Evolutionary conservation across 192 early-diverging fungal species (phyloP).

Genomic region (Borealophlyctis nickersoniae): DNA sequence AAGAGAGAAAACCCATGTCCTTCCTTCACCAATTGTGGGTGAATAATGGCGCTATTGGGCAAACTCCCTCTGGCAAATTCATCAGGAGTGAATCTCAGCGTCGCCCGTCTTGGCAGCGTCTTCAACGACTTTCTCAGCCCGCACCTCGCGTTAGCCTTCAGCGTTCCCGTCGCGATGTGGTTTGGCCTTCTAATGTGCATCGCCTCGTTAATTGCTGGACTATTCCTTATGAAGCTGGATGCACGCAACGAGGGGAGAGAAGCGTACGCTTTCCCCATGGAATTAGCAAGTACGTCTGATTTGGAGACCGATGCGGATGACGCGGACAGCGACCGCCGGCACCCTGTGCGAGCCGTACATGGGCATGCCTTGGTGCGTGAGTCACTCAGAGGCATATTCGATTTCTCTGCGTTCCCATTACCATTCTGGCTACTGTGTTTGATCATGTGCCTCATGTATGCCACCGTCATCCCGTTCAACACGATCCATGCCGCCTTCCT

Average conservation of each 20-base stretch:
- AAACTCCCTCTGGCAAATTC: too few species aligned
- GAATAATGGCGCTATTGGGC: too few species aligned
- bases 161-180: constrained; percentile 50
- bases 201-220: constrained; percentile 38
- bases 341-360: background rate
- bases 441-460: constrained; percentile 50
- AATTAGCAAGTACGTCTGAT: constrained; percentile 1
- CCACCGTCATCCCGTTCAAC: constrained; percentile 61
- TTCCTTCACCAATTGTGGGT: background rate
- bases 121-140: constrained; percentile 56
- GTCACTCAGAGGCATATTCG: background rate
- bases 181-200: constrained; percentile 43
- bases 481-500: constrained; percentile 60
- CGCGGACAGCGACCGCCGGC: background rate
- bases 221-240: constrained; percentile 20
- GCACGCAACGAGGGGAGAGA: too few species aligned
- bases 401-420: background rate
- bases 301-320: background rate
- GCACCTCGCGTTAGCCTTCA: constrained; percentile 33
- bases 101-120: constrained; percentile 49
- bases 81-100: constrained; percentile 33
- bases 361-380: background rate
- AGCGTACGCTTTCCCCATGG: too few species aligned
- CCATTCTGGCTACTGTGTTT: constrained; percentile 46
- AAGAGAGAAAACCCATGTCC: constrained; percentile 12